phyloP scores from a whole-genome alignment of 352 stramenopile genomes.

The Globisporangium takayamanum region DNA sequence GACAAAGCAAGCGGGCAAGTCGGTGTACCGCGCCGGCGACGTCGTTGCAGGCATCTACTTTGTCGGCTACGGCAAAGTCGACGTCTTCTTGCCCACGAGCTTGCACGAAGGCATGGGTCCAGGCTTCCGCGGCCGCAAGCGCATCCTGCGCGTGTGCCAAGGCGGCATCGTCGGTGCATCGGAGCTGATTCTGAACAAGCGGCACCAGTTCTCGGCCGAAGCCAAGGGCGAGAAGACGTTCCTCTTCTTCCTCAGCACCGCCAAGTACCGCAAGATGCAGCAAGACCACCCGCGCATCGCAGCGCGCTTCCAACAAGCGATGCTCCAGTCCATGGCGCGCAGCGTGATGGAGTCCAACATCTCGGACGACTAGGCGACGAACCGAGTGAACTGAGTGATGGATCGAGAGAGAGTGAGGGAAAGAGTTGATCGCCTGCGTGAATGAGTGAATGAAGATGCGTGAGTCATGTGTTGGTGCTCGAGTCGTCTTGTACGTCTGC shows the following conservation, averaged over 20 bases:
- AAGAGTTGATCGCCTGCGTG: not conserved
- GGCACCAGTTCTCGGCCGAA: constrained; percentile 78
- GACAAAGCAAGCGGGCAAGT: constrained; percentile 53
- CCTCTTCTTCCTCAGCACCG: constrained; percentile 79
- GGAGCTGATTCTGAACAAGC: constrained; percentile 77
- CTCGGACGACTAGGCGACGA: constrained; percentile 48
- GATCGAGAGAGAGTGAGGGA: not conserved
- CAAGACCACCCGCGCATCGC: constrained; percentile 54
- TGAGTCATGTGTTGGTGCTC: no score
- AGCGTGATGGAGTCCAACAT: constrained; percentile 83
- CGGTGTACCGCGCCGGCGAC: constrained; percentile 59
- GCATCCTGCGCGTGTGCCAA: constrained; percentile 75
- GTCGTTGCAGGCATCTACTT: constrained; percentile 72
- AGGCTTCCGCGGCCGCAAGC: constrained; percentile 70
- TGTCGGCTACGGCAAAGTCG: constrained; percentile 78
- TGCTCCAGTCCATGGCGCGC: constrained; percentile 81
- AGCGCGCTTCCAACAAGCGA: constrained; percentile 75
- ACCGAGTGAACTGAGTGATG: no score
- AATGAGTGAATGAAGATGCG: not conserved
- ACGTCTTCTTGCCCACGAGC: constrained; percentile 80
- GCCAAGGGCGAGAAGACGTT: constrained; percentile 47
- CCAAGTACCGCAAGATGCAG: constrained; percentile 68
- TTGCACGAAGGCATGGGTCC: constrained; percentile 74
- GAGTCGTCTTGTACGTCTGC: not conserved
- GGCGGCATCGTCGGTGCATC: constrained; percentile 72